Evolutionary conservation across 1,284 basidiomycete species (phyloP).

Genomic region (Chiua sp.): DNA sequence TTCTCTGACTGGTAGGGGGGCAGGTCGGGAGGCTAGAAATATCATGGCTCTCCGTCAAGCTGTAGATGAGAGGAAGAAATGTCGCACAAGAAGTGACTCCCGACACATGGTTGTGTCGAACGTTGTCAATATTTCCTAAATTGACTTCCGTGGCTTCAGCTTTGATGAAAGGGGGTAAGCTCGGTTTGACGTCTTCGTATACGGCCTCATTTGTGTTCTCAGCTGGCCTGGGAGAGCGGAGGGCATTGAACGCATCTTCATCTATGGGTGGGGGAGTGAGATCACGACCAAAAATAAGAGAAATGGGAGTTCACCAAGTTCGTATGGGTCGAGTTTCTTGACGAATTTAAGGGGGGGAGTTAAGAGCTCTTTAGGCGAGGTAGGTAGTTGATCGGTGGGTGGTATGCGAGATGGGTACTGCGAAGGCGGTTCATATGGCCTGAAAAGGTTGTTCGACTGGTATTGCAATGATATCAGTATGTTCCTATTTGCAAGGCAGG

Average conservation of each 20-base stretch:
- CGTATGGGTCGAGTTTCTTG: slow-evolving; percentile 37
- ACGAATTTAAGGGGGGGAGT: slow-evolving; percentile 19
- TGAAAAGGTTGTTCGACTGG: slow-evolving; percentile 22
- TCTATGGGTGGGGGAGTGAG: slow-evolving; percentile 17
- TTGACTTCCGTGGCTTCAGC: slow-evolving; percentile 15
- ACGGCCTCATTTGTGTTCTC: slow-evolving; percentile 6
- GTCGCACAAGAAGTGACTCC: not conserved
- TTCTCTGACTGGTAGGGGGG: slow-evolving; percentile 6
- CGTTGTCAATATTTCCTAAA: slow-evolving; percentile 3
- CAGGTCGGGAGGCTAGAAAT: not conserved
- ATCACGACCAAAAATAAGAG: not conserved
- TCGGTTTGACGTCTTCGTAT: slow-evolving; percentile 7
- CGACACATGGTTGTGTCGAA: not conserved
- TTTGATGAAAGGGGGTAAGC: slow-evolving; percentile 6
- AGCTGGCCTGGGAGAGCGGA: slow-evolving; percentile 13
- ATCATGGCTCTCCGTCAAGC: not conserved
- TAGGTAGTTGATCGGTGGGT: slow-evolving; percentile 3
- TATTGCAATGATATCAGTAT: not conserved
- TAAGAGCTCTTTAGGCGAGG: not conserved
- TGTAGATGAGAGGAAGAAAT: not conserved
- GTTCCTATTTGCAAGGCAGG: too few relatives aligned
- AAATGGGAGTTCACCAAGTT: slow-evolving; percentile 21
- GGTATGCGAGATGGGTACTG: slow-evolving; percentile 25
- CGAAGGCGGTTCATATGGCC: slow-evolving; percentile 30
- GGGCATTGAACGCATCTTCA: slow-evolving; percentile 27